Conservation (phyloP, 805 yeast genomes). For the Wickerhamiella domercqiae region DNA sequence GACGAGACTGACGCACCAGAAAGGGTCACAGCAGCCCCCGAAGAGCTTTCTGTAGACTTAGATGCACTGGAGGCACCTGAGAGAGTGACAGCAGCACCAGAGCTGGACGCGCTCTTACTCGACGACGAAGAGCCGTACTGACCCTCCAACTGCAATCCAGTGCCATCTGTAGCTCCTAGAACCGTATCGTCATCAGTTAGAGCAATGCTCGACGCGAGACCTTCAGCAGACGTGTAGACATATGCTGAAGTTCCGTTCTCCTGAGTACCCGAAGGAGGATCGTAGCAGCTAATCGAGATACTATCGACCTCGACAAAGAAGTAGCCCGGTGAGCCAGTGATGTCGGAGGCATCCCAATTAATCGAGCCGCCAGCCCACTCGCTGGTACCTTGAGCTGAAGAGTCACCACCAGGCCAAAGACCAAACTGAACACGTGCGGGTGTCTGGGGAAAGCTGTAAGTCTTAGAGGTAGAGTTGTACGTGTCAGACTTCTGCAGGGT, state of each 20-base stretch:
- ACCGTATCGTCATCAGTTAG: conserved; percentile 49
- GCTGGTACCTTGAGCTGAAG: conserved; percentile 42
- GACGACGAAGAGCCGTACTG: conserved; percentile 10
- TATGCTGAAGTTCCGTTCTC: conserved; percentile 36
- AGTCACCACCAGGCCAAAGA: conserved; percentile 40
- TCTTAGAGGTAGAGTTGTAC: conserved; percentile 37
- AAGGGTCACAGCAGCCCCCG: conserved; percentile 11
- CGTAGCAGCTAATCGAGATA: conserved; percentile 53
- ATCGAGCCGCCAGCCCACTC: conserved; percentile 80
- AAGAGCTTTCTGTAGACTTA: conserved; percentile 8
- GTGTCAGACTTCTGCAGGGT: conserved; percentile 45
- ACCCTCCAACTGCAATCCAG: conserved; percentile 40
- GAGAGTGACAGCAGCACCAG: conserved; percentile 8
- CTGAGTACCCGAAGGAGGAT: conserved; percentile 44
- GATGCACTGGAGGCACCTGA: conserved; percentile 14
- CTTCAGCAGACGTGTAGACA: conserved; percentile 37
- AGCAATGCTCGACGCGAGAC: conserved; percentile 32
- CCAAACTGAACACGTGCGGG: conserved; percentile 72
- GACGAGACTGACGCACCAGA: conserved; percentile 5
- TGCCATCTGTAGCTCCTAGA: conserved; percentile 43
- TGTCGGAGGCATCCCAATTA: conserved; percentile 67
- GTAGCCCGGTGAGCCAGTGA: conserved; percentile 65
- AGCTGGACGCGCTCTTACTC: conserved; percentile 6
- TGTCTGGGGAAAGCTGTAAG: conserved; percentile 74
- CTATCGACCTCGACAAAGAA: conserved; percentile 50